Percentiles rank a stretch among this genome's conserved stretches.
Evolutionary conservation across 177 flowering plant species (phyloP).

Genomic region (Telopea speciosissima): DNA sequence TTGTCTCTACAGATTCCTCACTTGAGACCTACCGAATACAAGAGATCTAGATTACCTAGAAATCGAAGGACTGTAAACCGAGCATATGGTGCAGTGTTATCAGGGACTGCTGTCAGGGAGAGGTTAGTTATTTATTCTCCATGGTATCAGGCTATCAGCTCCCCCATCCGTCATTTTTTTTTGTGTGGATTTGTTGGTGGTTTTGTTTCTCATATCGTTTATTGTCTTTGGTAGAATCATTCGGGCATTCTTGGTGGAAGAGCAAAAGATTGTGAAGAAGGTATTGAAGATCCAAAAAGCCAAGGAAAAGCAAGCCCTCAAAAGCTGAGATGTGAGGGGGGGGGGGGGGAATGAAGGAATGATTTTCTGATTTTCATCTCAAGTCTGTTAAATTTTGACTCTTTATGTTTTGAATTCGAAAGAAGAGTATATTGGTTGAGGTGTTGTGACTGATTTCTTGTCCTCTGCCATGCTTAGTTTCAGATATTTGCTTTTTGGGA

Average conservation of each 20-base stretch:
- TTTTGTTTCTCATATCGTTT: neutral
- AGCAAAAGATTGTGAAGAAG: conserved; percentile 76
- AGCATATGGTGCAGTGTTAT: conserved; percentile 75
- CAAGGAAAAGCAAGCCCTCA: conserved; percentile 56
- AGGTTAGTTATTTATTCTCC: conserved; percentile 30
- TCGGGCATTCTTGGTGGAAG: conserved; percentile 72
- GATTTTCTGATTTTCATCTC: neutral
- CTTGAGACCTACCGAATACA: conserved; percentile 78
- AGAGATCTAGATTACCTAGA: conserved; percentile 67
- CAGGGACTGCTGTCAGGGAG: conserved; percentile 72
- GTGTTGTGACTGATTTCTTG: neutral
- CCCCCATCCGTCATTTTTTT: too few species aligned
- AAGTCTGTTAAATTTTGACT: neutral
- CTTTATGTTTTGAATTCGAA: neutral
- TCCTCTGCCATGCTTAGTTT: too few species aligned
- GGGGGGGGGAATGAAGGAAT: neutral
- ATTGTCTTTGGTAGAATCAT: conserved; percentile 36
- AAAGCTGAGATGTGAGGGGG: conserved; percentile 29
- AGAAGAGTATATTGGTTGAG: neutral
- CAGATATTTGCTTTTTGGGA: neutral
- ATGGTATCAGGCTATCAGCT: too few species aligned
- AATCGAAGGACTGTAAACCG: conserved; percentile 77
- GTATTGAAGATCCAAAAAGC: conserved; percentile 72
- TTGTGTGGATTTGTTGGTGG: neutral
- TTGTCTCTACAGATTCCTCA: conserved; percentile 55